Evolutionary conservation across 78 protist species (phyloP).

Genomic region (Dictyostelium citrinum): DNA sequence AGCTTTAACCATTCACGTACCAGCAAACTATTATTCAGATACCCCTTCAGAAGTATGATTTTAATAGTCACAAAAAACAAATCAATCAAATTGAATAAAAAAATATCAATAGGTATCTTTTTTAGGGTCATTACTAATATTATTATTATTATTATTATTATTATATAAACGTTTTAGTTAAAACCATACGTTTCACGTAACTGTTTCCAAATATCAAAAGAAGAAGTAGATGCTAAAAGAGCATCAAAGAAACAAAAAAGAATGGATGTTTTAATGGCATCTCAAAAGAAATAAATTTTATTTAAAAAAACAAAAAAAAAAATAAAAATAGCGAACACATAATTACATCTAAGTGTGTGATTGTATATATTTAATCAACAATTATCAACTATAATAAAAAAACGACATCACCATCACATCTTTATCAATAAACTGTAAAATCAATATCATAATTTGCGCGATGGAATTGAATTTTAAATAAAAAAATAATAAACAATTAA

Average conservation of each 20-base stretch:
- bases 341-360: background rate
- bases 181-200: slow-evolving; percentile 74
- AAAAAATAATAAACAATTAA: no score
- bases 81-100: background rate
- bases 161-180: background rate
- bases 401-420: background rate
- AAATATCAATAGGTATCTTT: background rate
- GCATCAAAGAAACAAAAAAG: slow-evolving; percentile 33
- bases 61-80: background rate
- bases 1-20: slow-evolving; percentile 8
- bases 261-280: background rate
- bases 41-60: background rate
- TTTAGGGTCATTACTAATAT: background rate
- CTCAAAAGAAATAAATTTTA: background rate
- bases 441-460: background rate
- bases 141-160: background rate
- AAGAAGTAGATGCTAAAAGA: slow-evolving; percentile 20
- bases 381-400: background rate
- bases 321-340: background rate
- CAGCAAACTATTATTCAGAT: slow-evolving; percentile 20
- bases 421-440: background rate
- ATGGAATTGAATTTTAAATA: background rate
- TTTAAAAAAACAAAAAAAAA: no score
- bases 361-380: background rate
- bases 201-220: slow-evolving; percentile 1